Evolutionary conservation across 441 rosid species (phyloP).

Genomic region (Geranium incanum): DNA sequence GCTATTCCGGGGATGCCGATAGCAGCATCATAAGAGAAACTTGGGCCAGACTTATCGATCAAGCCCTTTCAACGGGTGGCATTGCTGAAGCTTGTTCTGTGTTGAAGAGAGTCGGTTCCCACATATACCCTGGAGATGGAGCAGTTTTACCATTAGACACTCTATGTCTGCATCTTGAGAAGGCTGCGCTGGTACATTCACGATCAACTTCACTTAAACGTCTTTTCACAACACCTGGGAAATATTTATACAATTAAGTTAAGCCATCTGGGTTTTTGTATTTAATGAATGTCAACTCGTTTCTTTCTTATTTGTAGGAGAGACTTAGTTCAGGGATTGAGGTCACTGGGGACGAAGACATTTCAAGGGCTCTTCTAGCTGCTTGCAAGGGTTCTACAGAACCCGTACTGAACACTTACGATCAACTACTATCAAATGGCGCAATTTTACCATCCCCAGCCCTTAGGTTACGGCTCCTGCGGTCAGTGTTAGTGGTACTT

Average conservation of each 20-base stretch:
- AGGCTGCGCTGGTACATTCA: conserved; percentile 66
- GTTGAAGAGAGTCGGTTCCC: conserved; percentile 79
- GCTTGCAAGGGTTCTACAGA: conserved; percentile 93
- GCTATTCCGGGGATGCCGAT: conserved; percentile 82
- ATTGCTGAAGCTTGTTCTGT: conserved; percentile 89
- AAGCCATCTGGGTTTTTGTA: neutral
- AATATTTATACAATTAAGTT: neutral
- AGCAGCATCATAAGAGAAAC: conserved; percentile 88
- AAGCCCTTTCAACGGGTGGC: conserved; percentile 83
- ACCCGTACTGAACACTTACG: conserved; percentile 78
- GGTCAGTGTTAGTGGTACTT: conserved; percentile 73
- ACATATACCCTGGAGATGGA: conserved; percentile 85
- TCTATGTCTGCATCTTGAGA: conserved; percentile 90
- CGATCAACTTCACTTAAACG: conserved; percentile 8
- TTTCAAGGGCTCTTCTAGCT: conserved; percentile 74
- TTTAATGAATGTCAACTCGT: conserved; percentile 7
- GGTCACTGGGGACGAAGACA: conserved; percentile 72
- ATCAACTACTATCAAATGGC: conserved; percentile 68
- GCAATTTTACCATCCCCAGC: conserved; percentile 72
- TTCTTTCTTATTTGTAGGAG: conserved; percentile 43
- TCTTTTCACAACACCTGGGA: neutral
- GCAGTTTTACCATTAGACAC: conserved; percentile 75
- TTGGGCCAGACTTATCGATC: conserved; percentile 88
- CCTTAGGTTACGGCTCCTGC: conserved; percentile 72
- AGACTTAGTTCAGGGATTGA: conserved; percentile 60